Base-by-base conservation (phyloP, 2,329 filamentous ascomycete genomes). In the Scedosporium minutisporum region DNA sequence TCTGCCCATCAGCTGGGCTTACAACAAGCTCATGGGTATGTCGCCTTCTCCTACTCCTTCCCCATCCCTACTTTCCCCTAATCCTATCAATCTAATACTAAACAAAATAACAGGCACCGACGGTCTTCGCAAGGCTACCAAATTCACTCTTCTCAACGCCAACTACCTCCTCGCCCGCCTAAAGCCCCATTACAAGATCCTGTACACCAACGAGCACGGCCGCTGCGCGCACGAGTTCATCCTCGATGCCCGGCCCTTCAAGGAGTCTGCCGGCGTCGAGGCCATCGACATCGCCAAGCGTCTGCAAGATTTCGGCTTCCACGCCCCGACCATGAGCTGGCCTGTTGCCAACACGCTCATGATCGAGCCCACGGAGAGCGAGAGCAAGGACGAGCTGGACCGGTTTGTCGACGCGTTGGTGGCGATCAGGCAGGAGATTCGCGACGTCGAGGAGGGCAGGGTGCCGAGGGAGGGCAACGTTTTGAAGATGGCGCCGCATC, bases 191-290 rank as follows among this genome's bases (percentile, higher is more conserved):
- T 97, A 95, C 77, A 82, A 85, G 1, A 93, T 97, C 67, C 81
- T 97, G n/a, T 97, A 97, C 80, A 96, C 91, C 68, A 97, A 97
- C 74, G 82, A 84, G 62, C 84, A 92, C 65, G 89, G 88, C 23
- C 90, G 93, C 63, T 97, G 93, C 73, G 93, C 93, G 0, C 93
- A 97, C 80, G 93, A 97, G 76, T 97, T 97, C 77, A 97, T 97
- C 74, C 85, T 97, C 41, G 93, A 97, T 69, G 84, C 87, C 5
- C 89, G 93, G 23, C 84, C 86, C 25, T 96, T 97, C 81, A 90
- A 91, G 72, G 88, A 93, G 62, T 85, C 86, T 0, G 86, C 89
- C 6, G 91, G 91, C 27, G 79, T 97, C 68, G 93, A 97, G 77
- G 93, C 89, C 33, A 95, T 96, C 68, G 93, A 97, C 71, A 89